Evolutionary conservation across 2,329 filamentous ascomycete species (phyloP).

Genomic region (Pseudogymnoascus sp.): DNA sequence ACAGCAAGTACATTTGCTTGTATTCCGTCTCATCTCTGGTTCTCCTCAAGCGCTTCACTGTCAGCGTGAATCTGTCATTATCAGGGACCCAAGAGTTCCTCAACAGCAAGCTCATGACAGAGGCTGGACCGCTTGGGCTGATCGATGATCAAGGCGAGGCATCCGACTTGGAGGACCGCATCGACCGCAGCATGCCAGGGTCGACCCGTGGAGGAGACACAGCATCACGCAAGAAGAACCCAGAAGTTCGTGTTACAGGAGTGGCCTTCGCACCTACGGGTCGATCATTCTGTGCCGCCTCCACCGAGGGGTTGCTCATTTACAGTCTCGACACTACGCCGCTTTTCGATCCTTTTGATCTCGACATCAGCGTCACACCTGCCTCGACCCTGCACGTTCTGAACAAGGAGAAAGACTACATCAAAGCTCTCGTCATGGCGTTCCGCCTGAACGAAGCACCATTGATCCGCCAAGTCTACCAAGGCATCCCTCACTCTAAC

Average conservation of each 20-base stretch:
- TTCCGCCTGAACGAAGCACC: slow-evolving; percentile 87
- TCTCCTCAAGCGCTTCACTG: slow-evolving; percentile 88
- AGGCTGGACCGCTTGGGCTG: slow-evolving; percentile 77
- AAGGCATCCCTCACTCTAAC: slow-evolving; percentile 67
- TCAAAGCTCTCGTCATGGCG: slow-evolving; percentile 92
- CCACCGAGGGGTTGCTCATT: slow-evolving; percentile 86
- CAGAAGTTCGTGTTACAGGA: slow-evolving; percentile 77
- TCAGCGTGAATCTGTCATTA: slow-evolving; percentile 90
- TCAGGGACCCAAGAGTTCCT: slow-evolving; percentile 96
- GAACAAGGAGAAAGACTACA: slow-evolving; percentile 65
- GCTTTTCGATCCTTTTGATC: slow-evolving; percentile 91
- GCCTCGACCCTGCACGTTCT: slow-evolving; percentile 68
- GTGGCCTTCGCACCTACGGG: slow-evolving; percentile 86
- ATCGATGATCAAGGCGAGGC: slow-evolving; percentile 83
- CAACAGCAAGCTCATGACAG: slow-evolving; percentile 85
- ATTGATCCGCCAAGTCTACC: slow-evolving; percentile 78
- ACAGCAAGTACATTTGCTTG: slow-evolving; percentile 97
- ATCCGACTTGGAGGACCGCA: slow-evolving; percentile 79
- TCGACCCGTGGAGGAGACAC: slow-evolving; percentile 78
- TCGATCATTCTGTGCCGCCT: slow-evolving; percentile 85
- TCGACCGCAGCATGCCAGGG: slow-evolving; percentile 73
- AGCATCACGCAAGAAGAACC: slow-evolving; percentile 64
- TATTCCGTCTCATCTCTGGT: slow-evolving; percentile 94
- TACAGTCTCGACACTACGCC: slow-evolving; percentile 82
- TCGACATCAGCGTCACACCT: slow-evolving; percentile 89